A percentile compares a stretch with the other conserved stretches of the same genome.
These are phyloP conservation scores for Clarireedia homoeocarpa DNA, from an alignment of 2,329 filamentous ascomycete species.

Conservation along the genomic window DNA sequence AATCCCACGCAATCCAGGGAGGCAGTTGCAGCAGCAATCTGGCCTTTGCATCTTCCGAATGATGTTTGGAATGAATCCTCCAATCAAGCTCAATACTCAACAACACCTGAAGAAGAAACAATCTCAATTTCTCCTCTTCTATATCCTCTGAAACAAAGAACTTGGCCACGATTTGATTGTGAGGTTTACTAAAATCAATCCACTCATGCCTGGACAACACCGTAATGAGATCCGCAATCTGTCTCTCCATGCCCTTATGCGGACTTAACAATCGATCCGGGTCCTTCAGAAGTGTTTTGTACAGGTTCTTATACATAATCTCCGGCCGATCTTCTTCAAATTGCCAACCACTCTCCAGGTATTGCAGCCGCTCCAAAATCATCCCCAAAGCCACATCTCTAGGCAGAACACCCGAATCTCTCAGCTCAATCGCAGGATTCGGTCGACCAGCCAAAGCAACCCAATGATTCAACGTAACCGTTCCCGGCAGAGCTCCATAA, in stretches of 20 bases:
- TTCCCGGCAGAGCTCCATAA: slow-evolving; percentile 59
- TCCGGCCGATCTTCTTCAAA: slow-evolving; percentile 49
- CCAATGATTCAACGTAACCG: slow-evolving; percentile 66
- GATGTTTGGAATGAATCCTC: slow-evolving; percentile 55
- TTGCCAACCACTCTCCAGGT: slow-evolving; percentile 44
- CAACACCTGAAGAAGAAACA: slow-evolving; percentile 71
- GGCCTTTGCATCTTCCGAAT: slow-evolving; percentile 56
- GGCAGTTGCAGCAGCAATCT: slow-evolving; percentile 58
- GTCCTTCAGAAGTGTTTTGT: slow-evolving; percentile 59
- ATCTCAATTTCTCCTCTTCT: slow-evolving; percentile 49
- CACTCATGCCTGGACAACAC: slow-evolving; percentile 61
- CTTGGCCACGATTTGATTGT: slow-evolving; percentile 66
- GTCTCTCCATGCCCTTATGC: slow-evolving; percentile 57
- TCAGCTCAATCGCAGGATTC: slow-evolving; percentile 48
- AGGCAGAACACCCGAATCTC: slow-evolving; percentile 49
- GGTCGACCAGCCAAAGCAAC: slow-evolving; percentile 49
- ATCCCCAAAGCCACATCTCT: slow-evolving; percentile 50
- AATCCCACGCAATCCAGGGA: slow-evolving; percentile 62
- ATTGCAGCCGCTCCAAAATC: slow-evolving; percentile 51
- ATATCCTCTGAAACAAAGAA: slow-evolving; percentile 41
- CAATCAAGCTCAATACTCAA: slow-evolving; percentile 65
- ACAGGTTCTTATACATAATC: slow-evolving; percentile 56
- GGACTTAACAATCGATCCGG: slow-evolving; percentile 54
- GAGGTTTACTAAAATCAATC: slow-evolving; percentile 64
- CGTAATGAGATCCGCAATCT: slow-evolving; percentile 65